A percentile compares a stretch with the other conserved stretches of the same genome.
Evolutionary conservation across 2,329 filamentous ascomycete genomes (phyloP).

Genomic region (Bipolaris cookei): DNA sequence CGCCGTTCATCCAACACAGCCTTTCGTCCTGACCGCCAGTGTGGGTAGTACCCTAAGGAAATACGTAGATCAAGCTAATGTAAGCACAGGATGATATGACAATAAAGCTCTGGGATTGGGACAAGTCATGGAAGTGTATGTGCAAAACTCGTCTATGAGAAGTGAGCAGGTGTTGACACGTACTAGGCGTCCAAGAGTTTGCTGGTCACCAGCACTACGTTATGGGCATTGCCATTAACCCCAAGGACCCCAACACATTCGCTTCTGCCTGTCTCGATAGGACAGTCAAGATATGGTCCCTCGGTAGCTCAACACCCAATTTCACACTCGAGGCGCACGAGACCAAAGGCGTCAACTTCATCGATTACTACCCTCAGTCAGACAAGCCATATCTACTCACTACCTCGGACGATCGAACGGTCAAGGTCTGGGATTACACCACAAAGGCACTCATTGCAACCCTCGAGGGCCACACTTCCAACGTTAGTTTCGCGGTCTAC

Average conservation of each 20-base stretch:
- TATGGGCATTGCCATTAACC: slow-evolving; percentile 96
- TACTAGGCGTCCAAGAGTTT: slow-evolving; percentile 76
- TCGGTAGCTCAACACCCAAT: slow-evolving; percentile 92
- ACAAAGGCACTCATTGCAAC: slow-evolving; percentile 97
- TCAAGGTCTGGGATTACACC: slow-evolving; percentile 99
- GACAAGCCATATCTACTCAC: slow-evolving; percentile 88
- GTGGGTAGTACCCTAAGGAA: slow-evolving; percentile 28
- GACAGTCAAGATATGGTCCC: slow-evolving; percentile 97
- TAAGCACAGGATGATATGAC: slow-evolving; percentile 48
- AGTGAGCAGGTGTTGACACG: slow-evolving; percentile 26
- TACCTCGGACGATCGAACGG: slow-evolving; percentile 93
- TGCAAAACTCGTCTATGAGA: background rate
- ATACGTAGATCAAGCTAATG: slow-evolving; percentile 27
- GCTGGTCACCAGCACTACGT: slow-evolving; percentile 97
- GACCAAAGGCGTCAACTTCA: slow-evolving; percentile 96
- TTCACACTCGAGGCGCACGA: slow-evolving; percentile 97
- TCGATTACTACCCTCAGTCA: slow-evolving; percentile 79
- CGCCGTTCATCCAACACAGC: slow-evolving; percentile 91
- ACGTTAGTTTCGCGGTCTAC: slow-evolving; percentile 97
- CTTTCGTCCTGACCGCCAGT: slow-evolving; percentile 93
- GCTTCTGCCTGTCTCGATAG: slow-evolving; percentile 94
- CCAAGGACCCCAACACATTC: slow-evolving; percentile 80
- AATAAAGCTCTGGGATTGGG: slow-evolving; percentile 99
- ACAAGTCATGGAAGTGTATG: slow-evolving; percentile 91
- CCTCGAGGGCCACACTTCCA: slow-evolving; percentile 94